phyloP scores from a whole-genome alignment of 331 rosid species.

The Quercus tomentella region DNA sequence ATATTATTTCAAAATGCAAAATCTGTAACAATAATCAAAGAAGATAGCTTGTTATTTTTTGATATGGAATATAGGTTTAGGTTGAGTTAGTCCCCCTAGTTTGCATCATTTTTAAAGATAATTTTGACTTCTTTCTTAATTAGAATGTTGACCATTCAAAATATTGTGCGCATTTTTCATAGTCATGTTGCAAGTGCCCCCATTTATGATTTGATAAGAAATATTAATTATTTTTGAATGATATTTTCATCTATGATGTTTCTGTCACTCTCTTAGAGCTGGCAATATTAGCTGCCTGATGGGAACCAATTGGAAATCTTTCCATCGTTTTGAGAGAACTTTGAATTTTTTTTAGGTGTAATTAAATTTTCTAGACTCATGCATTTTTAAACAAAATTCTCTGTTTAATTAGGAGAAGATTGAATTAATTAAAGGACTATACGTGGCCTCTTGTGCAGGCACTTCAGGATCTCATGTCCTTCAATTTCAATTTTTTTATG shows the following conservation, averaged over 20 bases:
- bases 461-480: slow-evolving; percentile 21
- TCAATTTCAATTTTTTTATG: background rate
- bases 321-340: background rate
- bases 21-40: slow-evolving; percentile 14
- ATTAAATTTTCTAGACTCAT: background rate
- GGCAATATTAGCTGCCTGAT: slow-evolving; percentile 29
- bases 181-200: slow-evolving; percentile 20
- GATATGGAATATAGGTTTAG: slow-evolving; percentile 19
- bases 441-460: slow-evolving; percentile 5
- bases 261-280: slow-evolving; percentile 31
- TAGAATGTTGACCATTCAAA: slow-evolving; percentile 26
- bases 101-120: slow-evolving; percentile 20
- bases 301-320: slow-evolving; percentile 26
- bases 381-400: background rate
- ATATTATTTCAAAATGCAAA: background rate
- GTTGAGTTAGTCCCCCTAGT: slow-evolving; percentile 1
- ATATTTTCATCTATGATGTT: slow-evolving; percentile 25
- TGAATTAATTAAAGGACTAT: background rate
- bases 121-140: slow-evolving; percentile 4
- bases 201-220: slow-evolving; percentile 21
- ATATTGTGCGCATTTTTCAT: slow-evolving; percentile 19
- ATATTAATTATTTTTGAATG: slow-evolving; percentile 15
- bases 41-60: slow-evolving; percentile 6
- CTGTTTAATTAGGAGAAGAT: slow-evolving; percentile 5
- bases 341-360: background rate